Evolutionary conservation across 2,329 filamentous ascomycete species (phyloP).

Genomic region (Penicillium sp.): DNA sequence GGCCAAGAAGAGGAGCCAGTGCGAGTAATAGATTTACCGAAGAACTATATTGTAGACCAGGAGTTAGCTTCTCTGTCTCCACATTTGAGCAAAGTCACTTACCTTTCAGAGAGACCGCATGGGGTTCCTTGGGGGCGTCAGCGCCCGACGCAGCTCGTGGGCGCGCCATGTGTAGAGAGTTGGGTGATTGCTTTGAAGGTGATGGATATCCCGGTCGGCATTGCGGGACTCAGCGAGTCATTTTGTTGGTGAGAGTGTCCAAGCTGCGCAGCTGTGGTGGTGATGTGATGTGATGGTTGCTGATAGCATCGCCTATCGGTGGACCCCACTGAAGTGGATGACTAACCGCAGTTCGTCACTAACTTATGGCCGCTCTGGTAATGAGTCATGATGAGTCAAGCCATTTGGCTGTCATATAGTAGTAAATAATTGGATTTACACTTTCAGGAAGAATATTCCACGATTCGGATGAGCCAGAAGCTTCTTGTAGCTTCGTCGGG

Average conservation of each 20-base stretch:
- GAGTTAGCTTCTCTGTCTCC: constrained; percentile 19
- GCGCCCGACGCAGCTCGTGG: constrained; percentile 47
- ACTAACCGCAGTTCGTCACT: neutral
- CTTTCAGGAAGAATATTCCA: neutral
- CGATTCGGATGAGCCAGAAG: no score
- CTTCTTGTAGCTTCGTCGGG: no score
- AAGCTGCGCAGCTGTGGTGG: neutral
- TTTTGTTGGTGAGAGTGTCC: constrained; percentile 10
- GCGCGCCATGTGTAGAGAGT: constrained; percentile 42
- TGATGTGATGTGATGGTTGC: neutral
- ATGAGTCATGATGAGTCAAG: neutral
- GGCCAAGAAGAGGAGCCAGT: neutral
- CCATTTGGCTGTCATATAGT: no score
- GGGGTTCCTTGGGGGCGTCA: constrained; percentile 68
- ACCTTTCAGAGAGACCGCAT: constrained; percentile 77
- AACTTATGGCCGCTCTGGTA: neutral
- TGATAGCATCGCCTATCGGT: neutral
- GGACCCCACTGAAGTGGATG: neutral
- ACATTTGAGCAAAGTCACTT: constrained; percentile 21
- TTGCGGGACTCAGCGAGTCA: constrained; percentile 18
- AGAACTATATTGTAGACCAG: constrained; percentile 33
- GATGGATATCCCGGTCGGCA: constrained; percentile 3
- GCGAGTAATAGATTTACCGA: constrained; percentile 37
- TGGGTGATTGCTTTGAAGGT: neutral
- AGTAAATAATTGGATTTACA: no score